Percentiles rank a stretch among this genome's conserved stretches.
These are phyloP conservation scores for Zoysia japonica DNA, from an alignment of 176 grass and related monocot genomes.

Conservation along the genomic window DNA sequence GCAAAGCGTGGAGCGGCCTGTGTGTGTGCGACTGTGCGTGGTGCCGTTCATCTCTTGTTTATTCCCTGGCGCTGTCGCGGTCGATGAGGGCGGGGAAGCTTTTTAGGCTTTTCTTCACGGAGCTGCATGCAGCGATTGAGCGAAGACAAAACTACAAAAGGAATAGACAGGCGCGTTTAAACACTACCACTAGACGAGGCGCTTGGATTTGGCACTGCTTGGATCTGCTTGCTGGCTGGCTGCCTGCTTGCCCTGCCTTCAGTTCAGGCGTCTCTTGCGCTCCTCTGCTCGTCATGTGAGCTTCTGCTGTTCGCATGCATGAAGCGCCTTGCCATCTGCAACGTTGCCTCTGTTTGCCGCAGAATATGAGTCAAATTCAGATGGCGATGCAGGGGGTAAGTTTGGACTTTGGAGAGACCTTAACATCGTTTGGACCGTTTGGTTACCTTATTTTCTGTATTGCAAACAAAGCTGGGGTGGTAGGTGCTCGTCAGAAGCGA, in stretches of 20 bases:
- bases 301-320: neutral
- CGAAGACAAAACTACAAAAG: slow-evolving; percentile 46
- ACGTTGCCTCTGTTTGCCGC: neutral
- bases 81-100: slow-evolving; percentile 17
- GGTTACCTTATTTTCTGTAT: neutral
- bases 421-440: no score
- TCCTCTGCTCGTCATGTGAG: slow-evolving; percentile 38
- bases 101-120: neutral
- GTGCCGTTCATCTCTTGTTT: slow-evolving; percentile 14
- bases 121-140: neutral
- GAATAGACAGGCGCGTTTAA: slow-evolving; percentile 31
- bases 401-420: neutral
- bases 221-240: neutral
- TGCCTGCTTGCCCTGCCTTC: slow-evolving; percentile 9
- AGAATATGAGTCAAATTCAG: neutral
- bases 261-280: neutral
- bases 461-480: neutral
- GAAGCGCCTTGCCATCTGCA: neutral
- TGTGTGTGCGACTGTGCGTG: neutral
- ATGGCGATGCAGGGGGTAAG: neutral
- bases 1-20: neutral
- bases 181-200: neutral
- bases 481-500: neutral
- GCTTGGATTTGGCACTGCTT: slow-evolving; percentile 21
- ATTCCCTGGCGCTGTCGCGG: slow-evolving; percentile 40